phyloP scores from a whole-genome alignment of 148 eudicot genomes.

The Dysphania ambrosioides region DNA sequence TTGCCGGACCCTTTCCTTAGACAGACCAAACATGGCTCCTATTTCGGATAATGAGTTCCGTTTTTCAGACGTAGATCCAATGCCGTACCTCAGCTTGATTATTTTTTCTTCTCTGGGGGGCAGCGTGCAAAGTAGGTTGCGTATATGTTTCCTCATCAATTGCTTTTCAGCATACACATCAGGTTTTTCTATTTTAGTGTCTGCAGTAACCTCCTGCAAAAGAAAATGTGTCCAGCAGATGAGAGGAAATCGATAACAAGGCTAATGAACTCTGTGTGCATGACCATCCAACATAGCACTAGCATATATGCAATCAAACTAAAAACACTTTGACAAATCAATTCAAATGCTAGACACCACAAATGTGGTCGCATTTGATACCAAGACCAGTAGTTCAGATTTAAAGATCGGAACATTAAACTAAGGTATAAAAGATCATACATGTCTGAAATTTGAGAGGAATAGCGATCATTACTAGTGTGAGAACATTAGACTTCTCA shows the following conservation, averaged over 20 bases:
- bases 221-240: neutral
- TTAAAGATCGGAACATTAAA: too few species aligned
- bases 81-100: conserved; percentile 62
- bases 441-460: too few species aligned
- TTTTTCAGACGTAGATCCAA: conserved; percentile 42
- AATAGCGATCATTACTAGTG: too few species aligned
- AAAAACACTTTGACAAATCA: neutral
- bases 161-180: conserved; percentile 49
- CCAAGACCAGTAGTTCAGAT: too few species aligned
- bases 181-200: conserved; percentile 55
- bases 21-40: conserved; percentile 63
- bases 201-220: conserved; percentile 74
- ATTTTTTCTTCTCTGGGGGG: conserved; percentile 58
- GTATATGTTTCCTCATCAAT: conserved; percentile 70
- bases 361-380: too few species aligned
- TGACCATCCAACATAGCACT: neutral
- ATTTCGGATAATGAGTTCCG: conserved; percentile 62
- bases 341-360: neutral
- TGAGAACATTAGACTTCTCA: neutral
- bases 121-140: conserved; percentile 54
- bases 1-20: conserved; percentile 85
- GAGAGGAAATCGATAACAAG: neutral
- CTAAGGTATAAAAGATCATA: too few species aligned
- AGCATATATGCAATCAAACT: neutral
- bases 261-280: neutral